A percentile compares a stretch with the other conserved stretches of the same genome.
phyloP scores from a whole-genome alignment of 495 filamentous ascomycete genomes.

The Xylaria longipes region DNA sequence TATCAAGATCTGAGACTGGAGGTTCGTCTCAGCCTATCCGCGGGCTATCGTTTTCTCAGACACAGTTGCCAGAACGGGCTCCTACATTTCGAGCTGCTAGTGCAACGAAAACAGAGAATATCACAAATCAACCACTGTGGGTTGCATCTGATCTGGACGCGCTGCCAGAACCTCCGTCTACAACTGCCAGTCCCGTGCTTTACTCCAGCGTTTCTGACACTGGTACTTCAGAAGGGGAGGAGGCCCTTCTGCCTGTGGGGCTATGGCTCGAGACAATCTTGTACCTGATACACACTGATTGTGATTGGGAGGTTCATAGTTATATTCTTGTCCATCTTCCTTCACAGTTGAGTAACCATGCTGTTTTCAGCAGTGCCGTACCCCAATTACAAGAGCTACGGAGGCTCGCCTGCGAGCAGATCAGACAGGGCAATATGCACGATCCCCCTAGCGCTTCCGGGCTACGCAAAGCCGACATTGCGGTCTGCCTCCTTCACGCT shows the following conservation, averaged over 20 bases:
- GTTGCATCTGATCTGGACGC: constrained; percentile 58
- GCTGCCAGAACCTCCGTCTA: constrained; percentile 52
- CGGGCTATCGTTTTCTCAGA: constrained; percentile 55
- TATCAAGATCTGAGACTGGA: constrained; percentile 45
- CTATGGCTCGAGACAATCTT: constrained; percentile 80
- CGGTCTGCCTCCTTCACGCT: constrained; percentile 83
- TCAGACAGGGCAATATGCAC: constrained; percentile 73
- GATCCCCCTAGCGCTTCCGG: constrained; percentile 77
- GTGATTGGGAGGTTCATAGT: constrained; percentile 94
- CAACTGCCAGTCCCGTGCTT: constrained; percentile 53
- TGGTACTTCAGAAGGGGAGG: constrained; percentile 27
- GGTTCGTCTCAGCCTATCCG: constrained; percentile 46
- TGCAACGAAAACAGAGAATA: constrained; percentile 41
- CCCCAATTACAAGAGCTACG: constrained; percentile 79
- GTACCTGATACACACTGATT: constrained; percentile 73
- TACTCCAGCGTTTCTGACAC: constrained; percentile 35
- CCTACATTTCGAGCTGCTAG: constrained; percentile 43
- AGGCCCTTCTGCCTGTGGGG: constrained; percentile 65
- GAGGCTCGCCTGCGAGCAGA: constrained; percentile 77
- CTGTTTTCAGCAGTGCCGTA: constrained; percentile 75
- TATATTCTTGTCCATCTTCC: constrained; percentile 87
- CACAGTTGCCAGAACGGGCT: constrained; percentile 46
- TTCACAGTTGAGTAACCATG: constrained; percentile 85
- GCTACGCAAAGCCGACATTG: constrained; percentile 85
- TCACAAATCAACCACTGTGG: constrained; percentile 56